Conservation (phyloP, 768 basidiomycete genomes). For the Mycena haematopus region DNA sequence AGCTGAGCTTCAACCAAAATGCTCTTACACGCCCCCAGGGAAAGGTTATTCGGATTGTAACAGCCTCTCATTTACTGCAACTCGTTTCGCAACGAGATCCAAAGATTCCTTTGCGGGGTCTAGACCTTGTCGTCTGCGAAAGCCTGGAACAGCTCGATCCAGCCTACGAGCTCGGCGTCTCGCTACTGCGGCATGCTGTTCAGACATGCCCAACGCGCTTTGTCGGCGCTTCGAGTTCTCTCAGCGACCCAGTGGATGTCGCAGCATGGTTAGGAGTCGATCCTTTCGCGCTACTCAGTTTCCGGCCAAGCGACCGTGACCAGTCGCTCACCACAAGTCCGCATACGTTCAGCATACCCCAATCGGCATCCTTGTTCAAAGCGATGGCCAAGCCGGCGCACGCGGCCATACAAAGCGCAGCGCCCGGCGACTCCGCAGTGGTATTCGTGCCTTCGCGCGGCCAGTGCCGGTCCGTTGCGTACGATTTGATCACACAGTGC, state of each 20-base stretch:
- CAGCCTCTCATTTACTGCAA: slow-evolving; percentile 57
- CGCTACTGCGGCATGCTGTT: slow-evolving; percentile 70
- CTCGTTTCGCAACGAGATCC: slow-evolving; percentile 44
- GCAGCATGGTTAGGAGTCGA: slow-evolving; percentile 86
- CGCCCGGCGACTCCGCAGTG: slow-evolving; percentile 60
- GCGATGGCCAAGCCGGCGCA: slow-evolving; percentile 92
- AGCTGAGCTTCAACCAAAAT: slow-evolving; percentile 42
- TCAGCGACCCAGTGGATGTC: slow-evolving; percentile 81
- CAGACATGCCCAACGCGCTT: slow-evolving; percentile 70
- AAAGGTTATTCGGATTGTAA: slow-evolving; percentile 61
- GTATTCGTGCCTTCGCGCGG: slow-evolving; percentile 88
- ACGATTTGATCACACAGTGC: slow-evolving; percentile 88
- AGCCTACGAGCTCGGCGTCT: slow-evolving; percentile 82
- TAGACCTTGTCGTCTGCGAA: slow-evolving; percentile 81
- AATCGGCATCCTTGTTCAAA: slow-evolving; percentile 88
- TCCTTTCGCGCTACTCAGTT: slow-evolving; percentile 67
- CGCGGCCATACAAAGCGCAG: slow-evolving; percentile 62
- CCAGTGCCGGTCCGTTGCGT: slow-evolving; percentile 76
- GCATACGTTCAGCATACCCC: slow-evolving; percentile 84
- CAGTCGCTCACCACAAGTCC: slow-evolving; percentile 72
- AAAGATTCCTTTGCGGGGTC: slow-evolving; percentile 40
- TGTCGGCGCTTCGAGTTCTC: slow-evolving; percentile 78
- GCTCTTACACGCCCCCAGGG: slow-evolving; percentile 45
- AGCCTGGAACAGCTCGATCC: slow-evolving; percentile 84
- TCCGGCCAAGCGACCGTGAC: slow-evolving; percentile 84